Conservation (phyloP, 192 early-diverging fungal species). For the Bifiguratus adelaidae region DNA sequence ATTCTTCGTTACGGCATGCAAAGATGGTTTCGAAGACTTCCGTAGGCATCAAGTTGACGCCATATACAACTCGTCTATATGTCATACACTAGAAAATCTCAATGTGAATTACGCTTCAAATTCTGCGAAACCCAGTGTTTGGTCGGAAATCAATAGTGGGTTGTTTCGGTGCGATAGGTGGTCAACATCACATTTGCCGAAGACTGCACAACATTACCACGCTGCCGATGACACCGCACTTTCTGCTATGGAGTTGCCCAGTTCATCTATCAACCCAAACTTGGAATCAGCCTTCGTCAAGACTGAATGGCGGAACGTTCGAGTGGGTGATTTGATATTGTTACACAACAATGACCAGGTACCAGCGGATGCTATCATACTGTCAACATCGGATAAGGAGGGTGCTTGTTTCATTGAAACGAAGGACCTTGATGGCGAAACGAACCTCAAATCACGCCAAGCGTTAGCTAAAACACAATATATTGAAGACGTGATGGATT, state of each 20-base stretch:
- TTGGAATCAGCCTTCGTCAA: conserved; percentile 26
- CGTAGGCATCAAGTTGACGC: conserved; percentile 77
- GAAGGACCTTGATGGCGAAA: conserved; percentile 94
- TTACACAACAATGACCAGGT: conserved; percentile 73
- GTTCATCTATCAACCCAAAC: too few species aligned
- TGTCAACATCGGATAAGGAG: conserved; percentile 71
- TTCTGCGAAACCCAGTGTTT: neutral
- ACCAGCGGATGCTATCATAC: conserved; percentile 75
- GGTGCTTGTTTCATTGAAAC: conserved; percentile 84
- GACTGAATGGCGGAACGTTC: conserved; percentile 55
- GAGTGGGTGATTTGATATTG: conserved; percentile 82
- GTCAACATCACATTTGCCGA: neutral
- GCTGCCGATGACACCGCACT: neutral
- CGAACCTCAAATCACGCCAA: conserved; percentile 84
- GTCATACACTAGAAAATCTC: conserved; percentile 23
- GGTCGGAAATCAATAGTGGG: neutral
- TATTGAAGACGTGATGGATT: conserved; percentile 65
- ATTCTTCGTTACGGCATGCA: conserved; percentile 66
- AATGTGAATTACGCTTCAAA: conserved; percentile 32
- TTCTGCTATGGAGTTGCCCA: too few species aligned
- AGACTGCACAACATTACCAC: neutral
- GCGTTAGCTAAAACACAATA: conserved; percentile 53
- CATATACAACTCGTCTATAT: conserved; percentile 64
- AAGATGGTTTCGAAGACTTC: conserved; percentile 86
- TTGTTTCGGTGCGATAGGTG: too few species aligned